These are phyloP conservation scores for Areca catechu DNA, from an alignment of 176 grass and related monocot genomes.

Conservation along the genomic window DNA sequence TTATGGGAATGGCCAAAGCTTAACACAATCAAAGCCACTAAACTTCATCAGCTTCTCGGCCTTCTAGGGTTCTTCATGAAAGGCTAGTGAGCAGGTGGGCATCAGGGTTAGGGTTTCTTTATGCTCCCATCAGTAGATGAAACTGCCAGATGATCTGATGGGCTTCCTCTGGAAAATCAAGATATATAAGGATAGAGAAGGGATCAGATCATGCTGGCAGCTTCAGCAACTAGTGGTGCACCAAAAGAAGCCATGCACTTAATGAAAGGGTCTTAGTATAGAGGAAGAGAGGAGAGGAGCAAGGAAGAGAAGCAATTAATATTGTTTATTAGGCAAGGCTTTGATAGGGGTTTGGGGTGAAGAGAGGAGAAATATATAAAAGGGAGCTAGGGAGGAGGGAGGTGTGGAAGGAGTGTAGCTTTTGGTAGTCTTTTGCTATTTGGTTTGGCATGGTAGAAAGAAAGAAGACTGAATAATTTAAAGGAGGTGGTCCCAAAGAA, in stretches of 20 bases:
- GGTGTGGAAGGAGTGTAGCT: neutral
- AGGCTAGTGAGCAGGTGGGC: too few relatives aligned
- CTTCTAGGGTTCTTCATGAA: too few relatives aligned
- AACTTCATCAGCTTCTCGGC: too few relatives aligned
- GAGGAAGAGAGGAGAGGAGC: neutral
- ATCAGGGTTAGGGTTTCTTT: neutral
- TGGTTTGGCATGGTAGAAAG: conserved; percentile 1
- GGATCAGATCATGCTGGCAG: neutral
- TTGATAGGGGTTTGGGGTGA: too few relatives aligned
- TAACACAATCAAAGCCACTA: too few relatives aligned
- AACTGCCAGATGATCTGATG: conserved; percentile 17
- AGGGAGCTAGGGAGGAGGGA: too few relatives aligned
- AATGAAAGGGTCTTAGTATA: too few relatives aligned
- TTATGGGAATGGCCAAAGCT: too few relatives aligned
- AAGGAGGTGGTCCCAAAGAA: conserved; percentile 1
- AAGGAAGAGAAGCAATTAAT: neutral
- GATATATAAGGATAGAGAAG: neutral
- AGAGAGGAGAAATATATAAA: too few relatives aligned
- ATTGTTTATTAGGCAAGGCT: too few relatives aligned
- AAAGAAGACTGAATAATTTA: neutral
- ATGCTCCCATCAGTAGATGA: conserved; percentile 16
- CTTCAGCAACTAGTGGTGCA: too few relatives aligned
- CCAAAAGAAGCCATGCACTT: too few relatives aligned
- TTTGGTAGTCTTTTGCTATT: neutral
- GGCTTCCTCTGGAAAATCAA: neutral